These are phyloP conservation scores for Rhodotorula sp. DNA, from an alignment of 1,284 basidiomycete species.

Conservation along the genomic window DNA sequence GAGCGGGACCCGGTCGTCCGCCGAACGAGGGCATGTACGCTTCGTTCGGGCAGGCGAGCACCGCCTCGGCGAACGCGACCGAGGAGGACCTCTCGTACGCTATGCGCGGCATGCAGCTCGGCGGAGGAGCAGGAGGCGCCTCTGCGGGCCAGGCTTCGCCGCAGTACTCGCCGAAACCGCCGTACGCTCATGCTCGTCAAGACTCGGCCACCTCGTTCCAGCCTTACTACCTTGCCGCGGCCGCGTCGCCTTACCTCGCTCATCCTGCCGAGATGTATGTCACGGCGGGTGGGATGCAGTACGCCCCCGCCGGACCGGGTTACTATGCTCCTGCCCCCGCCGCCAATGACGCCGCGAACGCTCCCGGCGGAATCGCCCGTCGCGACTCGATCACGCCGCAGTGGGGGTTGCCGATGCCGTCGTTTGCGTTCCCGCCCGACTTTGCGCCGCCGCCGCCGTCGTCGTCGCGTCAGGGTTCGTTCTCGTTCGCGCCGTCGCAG, in stretches of 20 bases:
- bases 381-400: constrained; percentile 32
- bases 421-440: constrained; percentile 29
- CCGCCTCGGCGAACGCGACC: constrained; percentile 10
- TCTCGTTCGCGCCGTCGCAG: constrained; percentile 31
- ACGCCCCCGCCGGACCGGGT: background rate
- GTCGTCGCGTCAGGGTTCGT: constrained; percentile 34
- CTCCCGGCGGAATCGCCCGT: background rate
- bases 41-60: constrained; percentile 7
- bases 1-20: background rate
- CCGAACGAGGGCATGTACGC: constrained; percentile 8
- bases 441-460: constrained; percentile 16
- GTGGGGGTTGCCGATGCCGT: constrained; percentile 33
- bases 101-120: constrained; percentile 26
- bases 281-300: background rate
- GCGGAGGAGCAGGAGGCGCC: background rate
- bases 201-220: constrained; percentile 10
- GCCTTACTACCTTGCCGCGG: constrained; percentile 20
- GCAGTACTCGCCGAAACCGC: constrained; percentile 18
- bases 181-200: constrained; percentile 19
- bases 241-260: constrained; percentile 16
- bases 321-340: background rate
- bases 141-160: background rate
- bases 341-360: background rate
- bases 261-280: constrained; percentile 5
- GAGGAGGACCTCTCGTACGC: constrained; percentile 34